Evolutionary conservation across 2,329 filamentous ascomycete genomes (phyloP), one percentile per base, ranked within the genome.

Genomic region (Sporothrix luriei): DNA sequence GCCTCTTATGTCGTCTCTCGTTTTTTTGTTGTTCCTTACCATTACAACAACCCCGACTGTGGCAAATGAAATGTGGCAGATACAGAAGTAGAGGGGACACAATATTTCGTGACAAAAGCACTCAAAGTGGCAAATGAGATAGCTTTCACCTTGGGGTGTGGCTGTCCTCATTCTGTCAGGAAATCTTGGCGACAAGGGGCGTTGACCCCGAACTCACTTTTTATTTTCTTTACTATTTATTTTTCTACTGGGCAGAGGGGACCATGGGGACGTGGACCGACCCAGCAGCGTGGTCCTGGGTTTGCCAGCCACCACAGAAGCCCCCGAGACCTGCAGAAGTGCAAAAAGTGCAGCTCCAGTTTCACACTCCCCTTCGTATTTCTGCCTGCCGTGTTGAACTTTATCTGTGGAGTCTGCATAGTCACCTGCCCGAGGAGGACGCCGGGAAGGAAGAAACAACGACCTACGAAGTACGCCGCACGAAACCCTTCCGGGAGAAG

Each of bases 261-360:
- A 66, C 33, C 4, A 7, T 7, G 33, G 33, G 33, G 33, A 33
- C 33, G 7, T 33, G 33, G 66, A 46, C 59, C 48, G 69, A 68
- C 69, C 69, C 69, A 69, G 26, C 51, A 61, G 61, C 69, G 51
- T 69, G 69, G 69, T 71, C 38, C 69, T 69, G 69, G 69, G 66
- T 61, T 33, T 26, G 29, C 57, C 11, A 21, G 61, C 61, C 24
- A 24, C 43, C 61, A 64, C 61, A 33, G 46, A 62, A 21, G 13
- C 26, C 11, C 57, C 33, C 24, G 21, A 54, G 24, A 43, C 40
- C 11, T 54, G n/a, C 49, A 52, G 24, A 29, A n/a, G 16, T 49
- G 46, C 46, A 48, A n/a, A 38, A 59, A 14, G 33, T 59, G n/a
- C 57, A 62, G 38, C 4, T 62, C n/a, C 54, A 38, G 26, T 38